Conservation (phyloP, 495 filamentous ascomycete species). For the Neurospora sp. region DNA sequence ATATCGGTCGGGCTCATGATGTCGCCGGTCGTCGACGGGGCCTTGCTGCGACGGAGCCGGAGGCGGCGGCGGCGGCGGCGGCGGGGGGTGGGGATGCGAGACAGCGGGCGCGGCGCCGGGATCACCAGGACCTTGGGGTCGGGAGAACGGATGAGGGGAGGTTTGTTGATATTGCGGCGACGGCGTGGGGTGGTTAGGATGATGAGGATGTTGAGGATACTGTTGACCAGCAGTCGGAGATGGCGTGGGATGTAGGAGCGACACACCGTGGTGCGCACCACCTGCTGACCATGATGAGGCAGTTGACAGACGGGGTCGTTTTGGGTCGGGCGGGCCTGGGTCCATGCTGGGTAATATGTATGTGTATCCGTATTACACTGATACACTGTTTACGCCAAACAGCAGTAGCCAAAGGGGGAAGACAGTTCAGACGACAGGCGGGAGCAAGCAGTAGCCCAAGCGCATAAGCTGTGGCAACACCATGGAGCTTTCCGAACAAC, state of each 20-base stretch:
- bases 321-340: conserved; percentile 35
- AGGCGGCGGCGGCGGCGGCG: conserved; percentile 4
- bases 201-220: conserved; percentile 6
- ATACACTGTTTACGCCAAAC: conserved; percentile 28
- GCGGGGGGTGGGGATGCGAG: conserved; percentile 8
- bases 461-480: conserved; percentile 15
- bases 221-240: conserved; percentile 25
- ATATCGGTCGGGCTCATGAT: conserved; percentile 39
- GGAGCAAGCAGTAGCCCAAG: conserved; percentile 10
- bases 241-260: conserved; percentile 35
- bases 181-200: conserved; percentile 32
- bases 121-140: conserved; percentile 26
- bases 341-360: conserved; percentile 43
- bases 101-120: conserved; percentile 15
- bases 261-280: conserved; percentile 31
- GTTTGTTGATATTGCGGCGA: conserved; percentile 30
- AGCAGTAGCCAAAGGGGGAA: conserved; percentile 18
- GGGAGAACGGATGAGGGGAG: conserved; percentile 27
- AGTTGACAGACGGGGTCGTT: conserved; percentile 37
- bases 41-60: conserved; percentile 5
- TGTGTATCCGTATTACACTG: conserved; percentile 19
- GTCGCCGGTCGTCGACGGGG: conserved; percentile 37
- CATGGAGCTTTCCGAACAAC: conserved; percentile 10
- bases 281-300: conserved; percentile 33
- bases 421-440: conserved; percentile 16